These are phyloP conservation scores for Athelia sp. DNA, from an alignment of 1,284 basidiomycete species.

Conservation along the genomic window DNA sequence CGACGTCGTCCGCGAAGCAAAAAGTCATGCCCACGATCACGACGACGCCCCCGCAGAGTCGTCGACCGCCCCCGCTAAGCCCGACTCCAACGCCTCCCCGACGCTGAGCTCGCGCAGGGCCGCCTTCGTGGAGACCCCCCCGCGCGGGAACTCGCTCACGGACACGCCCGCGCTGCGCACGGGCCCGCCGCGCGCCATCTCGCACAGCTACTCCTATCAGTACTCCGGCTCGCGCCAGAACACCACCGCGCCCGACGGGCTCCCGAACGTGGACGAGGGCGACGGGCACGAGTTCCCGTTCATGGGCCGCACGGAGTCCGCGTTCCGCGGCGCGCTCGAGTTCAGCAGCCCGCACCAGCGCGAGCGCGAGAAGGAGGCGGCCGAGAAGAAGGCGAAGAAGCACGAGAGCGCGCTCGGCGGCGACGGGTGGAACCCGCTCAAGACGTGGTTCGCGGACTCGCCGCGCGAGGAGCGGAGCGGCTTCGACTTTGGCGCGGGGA, in stretches of 20 bases:
- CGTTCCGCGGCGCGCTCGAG: slow-evolving; percentile 64
- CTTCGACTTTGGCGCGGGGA: slow-evolving; percentile 25
- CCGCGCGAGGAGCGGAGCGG: slow-evolving; percentile 38
- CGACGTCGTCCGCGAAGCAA: too few species aligned
- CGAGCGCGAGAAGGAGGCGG: slow-evolving; percentile 34
- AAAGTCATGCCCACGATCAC: too few species aligned
- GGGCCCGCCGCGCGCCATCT: slow-evolving; percentile 70
- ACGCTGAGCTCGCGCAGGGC: background rate
- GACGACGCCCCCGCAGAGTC: too few species aligned
- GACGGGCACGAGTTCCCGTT: slow-evolving; percentile 19
- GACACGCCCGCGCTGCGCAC: slow-evolving; percentile 62
- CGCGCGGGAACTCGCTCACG: slow-evolving; percentile 18
- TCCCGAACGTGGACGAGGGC: slow-evolving; percentile 25
- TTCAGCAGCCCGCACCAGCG: slow-evolving; percentile 26
- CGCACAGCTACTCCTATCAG: slow-evolving; percentile 51
- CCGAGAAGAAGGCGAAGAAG: slow-evolving; percentile 52
- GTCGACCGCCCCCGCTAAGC: too few species aligned
- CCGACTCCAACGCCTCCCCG: background rate
- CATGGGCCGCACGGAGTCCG: slow-evolving; percentile 25
- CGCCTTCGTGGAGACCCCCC: slow-evolving; percentile 1
- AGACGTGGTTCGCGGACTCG: slow-evolving; percentile 53
- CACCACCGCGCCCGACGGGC: slow-evolving; percentile 18
- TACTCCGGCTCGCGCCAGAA: slow-evolving; percentile 25
- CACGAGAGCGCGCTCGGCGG: slow-evolving; percentile 43
- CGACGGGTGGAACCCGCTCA: slow-evolving; percentile 43